phyloP scores from a whole-genome alignment of 2,329 filamentous ascomycete species.

The Juglanconis oblonga region DNA sequence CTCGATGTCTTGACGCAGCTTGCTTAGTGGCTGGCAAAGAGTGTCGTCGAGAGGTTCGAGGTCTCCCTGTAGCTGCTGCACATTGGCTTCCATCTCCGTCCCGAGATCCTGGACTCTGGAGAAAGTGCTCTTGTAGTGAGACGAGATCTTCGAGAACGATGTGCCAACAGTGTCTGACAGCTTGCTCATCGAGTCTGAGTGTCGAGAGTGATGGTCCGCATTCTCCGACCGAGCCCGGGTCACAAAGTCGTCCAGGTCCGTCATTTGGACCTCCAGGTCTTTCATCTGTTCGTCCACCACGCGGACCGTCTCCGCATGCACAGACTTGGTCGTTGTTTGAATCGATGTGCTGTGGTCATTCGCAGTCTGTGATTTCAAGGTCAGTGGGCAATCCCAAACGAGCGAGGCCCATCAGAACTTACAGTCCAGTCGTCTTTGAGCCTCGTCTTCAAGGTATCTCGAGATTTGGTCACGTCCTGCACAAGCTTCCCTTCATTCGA shows the following conservation, averaged over 20 bases:
- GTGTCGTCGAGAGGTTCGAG: constrained; percentile 58
- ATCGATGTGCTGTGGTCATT: constrained; percentile 81
- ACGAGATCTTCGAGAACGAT: constrained; percentile 69
- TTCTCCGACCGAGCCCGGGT: constrained; percentile 79
- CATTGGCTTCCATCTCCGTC: constrained; percentile 62
- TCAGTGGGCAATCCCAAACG: constrained; percentile 24
- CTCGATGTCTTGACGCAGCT: constrained; percentile 68
- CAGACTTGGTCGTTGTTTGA: constrained; percentile 76
- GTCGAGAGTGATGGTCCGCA: constrained; percentile 68
- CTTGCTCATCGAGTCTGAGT: constrained; percentile 61
- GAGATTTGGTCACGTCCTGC: constrained; percentile 67
- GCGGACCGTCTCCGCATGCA: constrained; percentile 85
- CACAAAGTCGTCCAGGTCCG: constrained; percentile 87
- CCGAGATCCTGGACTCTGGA: constrained; percentile 67
- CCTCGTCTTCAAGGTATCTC: constrained; percentile 75
- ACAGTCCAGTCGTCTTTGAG: constrained; percentile 85
- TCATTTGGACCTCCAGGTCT: constrained; percentile 85
- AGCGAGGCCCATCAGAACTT: constrained; percentile 52
- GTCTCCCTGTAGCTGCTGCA: constrained; percentile 54
- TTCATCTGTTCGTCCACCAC: constrained; percentile 87
- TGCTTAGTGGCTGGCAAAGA: constrained; percentile 66
- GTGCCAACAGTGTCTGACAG: constrained; percentile 68
- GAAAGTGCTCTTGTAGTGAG: constrained; percentile 67
- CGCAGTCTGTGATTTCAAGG: constrained; percentile 50
- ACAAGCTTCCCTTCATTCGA: constrained; percentile 66